A percentile compares a stretch with the other conserved stretches of the same genome.
Evolutionary conservation across 2,329 filamentous ascomycete species (phyloP).

Genomic region (Colletotrichum sp.): DNA sequence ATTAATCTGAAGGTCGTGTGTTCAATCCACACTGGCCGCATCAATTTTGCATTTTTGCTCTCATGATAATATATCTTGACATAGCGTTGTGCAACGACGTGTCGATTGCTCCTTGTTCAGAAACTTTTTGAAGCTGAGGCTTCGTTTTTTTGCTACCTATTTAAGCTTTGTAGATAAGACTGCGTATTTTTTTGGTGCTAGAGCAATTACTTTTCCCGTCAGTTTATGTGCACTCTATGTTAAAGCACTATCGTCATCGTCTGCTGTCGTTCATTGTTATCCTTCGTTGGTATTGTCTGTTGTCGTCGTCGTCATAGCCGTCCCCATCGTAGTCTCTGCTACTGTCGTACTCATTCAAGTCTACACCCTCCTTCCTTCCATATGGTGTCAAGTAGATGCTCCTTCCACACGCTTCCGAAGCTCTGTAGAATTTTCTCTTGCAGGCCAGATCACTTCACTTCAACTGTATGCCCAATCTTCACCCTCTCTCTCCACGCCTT

Average conservation of each 20-base stretch:
- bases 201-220: neutral
- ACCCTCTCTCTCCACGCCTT: neutral
- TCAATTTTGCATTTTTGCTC: neutral
- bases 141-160: no score
- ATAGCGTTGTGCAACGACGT: no score
- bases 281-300: neutral
- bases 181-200: neutral
- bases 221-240: neutral
- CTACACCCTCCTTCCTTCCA: no score
- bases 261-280: neutral
- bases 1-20: constrained; percentile 21
- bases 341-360: neutral
- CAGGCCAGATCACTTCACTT: neutral
- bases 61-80: neutral
- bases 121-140: no score
- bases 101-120: no score
- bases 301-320: neutral
- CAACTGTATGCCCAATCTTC: neutral
- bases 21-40: constrained; percentile 22
- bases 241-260: neutral
- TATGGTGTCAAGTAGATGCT: neutral
- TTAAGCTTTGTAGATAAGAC: neutral
- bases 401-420: neutral
- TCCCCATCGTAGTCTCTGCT: neutral
- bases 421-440: neutral